Base-by-base conservation (phyloP, 2,329 filamentous ascomycete species). In the Alternaria sp. region DNA sequence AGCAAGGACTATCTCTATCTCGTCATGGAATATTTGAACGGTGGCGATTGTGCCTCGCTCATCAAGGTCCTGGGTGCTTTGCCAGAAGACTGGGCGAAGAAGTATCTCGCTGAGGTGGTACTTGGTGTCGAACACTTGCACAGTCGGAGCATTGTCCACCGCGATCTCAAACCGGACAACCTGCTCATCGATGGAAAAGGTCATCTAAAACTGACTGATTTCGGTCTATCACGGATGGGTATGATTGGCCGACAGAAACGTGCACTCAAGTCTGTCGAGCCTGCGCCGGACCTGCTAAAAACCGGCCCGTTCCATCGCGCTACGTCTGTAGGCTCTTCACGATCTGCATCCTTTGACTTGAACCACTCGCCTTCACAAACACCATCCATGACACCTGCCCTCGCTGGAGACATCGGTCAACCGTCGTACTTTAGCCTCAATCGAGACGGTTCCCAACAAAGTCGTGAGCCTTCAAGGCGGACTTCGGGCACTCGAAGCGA, bases 1-100 rank as follows among this genome's bases (percentile, higher is more conserved):
- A 99, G 95, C 85, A 99, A 99, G 77, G 96, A 99, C 76, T 99
- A 97, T 77, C 89, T 99, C 23, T 99, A 98, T 77, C 86, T 99
- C 63, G 96, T 99, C 23, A 99, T 99, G 96, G 96, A 99, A 78
- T 99, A 99, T 81, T 86, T 99, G 61, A 99, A 98, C 72, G 96
- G 96, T 37, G 96, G 96, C 49, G 96, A 99, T 75, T 99, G 95
- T 78, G 96, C 96, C 53, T 97, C 96, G 6, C 85, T 99, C 57
- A 96, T 98, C 82, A 99, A 98, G 78, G 90, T 97, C 25, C 86
- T 99, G 1, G 94, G 94, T 28, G 94, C 93, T 3, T 85, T 99
- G 21, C 92, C 94, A 0, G 96, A 99, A 82, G 95, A 98, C 71
- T 99, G 96, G 96, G 94, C 93, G 4, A 96, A 96, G 83, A 98